Evolutionary conservation across 345 rosid species (phyloP).

Genomic region (Salix brachista): DNA sequence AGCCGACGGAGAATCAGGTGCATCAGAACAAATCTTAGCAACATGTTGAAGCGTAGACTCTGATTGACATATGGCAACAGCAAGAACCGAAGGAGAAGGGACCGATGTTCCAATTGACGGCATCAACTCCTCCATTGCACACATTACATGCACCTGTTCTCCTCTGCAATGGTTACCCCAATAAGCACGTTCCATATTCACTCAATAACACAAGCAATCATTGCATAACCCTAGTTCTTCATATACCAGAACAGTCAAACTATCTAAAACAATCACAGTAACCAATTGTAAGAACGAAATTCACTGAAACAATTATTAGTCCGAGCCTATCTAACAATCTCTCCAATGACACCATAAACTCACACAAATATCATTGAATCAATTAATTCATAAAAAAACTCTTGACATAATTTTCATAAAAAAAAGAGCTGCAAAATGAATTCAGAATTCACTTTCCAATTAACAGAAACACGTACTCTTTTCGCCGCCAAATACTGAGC

Average conservation of each 20-base stretch:
- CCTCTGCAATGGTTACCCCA: constrained; percentile 51
- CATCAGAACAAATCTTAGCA: constrained; percentile 59
- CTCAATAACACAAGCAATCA: too few relatives aligned
- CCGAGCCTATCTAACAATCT: too few relatives aligned
- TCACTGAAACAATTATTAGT: too few relatives aligned
- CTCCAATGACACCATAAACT: too few relatives aligned
- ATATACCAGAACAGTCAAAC: not conserved
- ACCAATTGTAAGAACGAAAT: too few relatives aligned
- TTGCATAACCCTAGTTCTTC: too few relatives aligned
- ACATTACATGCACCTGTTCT: constrained; percentile 80
- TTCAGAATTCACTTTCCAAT: not conserved
- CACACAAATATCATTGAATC: too few relatives aligned
- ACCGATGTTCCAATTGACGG: constrained; percentile 80
- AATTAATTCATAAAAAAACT: too few relatives aligned
- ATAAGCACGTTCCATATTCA: constrained; percentile 21
- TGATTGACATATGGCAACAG: constrained; percentile 57
- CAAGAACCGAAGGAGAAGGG: constrained; percentile 72
- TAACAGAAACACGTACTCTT: constrained; percentile 50
- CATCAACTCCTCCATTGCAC: constrained; percentile 80
- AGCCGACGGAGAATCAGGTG: constrained; percentile 38
- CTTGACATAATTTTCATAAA: too few relatives aligned
- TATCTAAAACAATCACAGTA: too few relatives aligned
- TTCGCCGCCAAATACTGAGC: constrained; percentile 88
- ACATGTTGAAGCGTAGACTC: constrained; percentile 79
- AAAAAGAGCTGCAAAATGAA: not conserved